Base-by-base conservation (phyloP, 2,329 filamentous ascomycete species). In the Mollisia scopiformis region DNA sequence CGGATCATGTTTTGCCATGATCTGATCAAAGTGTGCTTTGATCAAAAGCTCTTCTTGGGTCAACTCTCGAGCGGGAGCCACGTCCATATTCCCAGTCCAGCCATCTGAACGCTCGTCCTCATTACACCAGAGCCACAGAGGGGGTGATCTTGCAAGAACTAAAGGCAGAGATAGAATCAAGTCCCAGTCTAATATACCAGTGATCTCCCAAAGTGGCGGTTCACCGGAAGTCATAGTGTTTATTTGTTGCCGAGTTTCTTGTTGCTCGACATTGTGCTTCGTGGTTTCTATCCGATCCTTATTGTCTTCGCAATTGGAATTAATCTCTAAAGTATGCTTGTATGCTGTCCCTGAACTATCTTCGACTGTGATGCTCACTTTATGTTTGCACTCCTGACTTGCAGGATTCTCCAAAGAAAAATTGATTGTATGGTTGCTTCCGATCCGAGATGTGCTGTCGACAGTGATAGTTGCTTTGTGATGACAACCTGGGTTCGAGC, bases 181-280 rank as follows among this genome's bases (percentile, higher is more conserved):
- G 46, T 69, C 66, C 66, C 65, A 69, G 27, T 69, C 66, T 1
- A 68, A 6, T 2, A 69, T 30, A 16, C 66, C 66, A 28, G 31
- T 64, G 13, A 68, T 55, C 1, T 11, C 39, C 66, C 66, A 68
- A 25, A 53, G 35, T 10, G 19, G 41, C 14, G 14, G n/a, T n/a
- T n/a, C n/a, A n/a, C n/a, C n/a, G n/a, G n/a, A n/a, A n/a, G n/a
- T n/a, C n/a, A n/a, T n/a, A n/a, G n/a, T n/a, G n/a, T n/a, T n/a
- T n/a, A n/a, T n/a, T n/a, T n/a, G n/a, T n/a, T n/a, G n/a, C n/a
- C n/a, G n/a, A n/a, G n/a, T n/a, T n/a, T n/a, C n/a, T n/a, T n/a
- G n/a, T n/a, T n/a, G n/a, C n/a, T n/a, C n/a, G n/a, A n/a, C n/a
- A n/a, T n/a, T n/a, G n/a, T n/a, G n/a, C n/a, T n/a, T n/a, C n/a